These are phyloP conservation scores for Picochlorum sp. DNA, from an alignment of 139 green algal genomes.

Conservation along the genomic window DNA sequence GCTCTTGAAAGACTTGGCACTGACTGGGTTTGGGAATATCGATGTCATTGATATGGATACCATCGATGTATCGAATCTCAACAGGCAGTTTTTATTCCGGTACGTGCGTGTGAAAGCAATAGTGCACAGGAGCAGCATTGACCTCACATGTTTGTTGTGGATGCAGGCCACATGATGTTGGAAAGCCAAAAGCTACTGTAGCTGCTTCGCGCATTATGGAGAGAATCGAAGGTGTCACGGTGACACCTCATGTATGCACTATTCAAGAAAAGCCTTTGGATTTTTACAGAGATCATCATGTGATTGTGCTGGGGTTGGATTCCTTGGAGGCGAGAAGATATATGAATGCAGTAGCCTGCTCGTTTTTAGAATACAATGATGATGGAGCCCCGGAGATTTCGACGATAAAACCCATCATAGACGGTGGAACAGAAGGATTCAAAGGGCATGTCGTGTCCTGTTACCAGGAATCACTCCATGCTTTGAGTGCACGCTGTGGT, in stretches of 20 bases:
- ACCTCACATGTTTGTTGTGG: neutral
- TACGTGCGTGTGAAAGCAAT: neutral
- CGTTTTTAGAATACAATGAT: conserved; percentile 84
- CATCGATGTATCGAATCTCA: conserved; percentile 98
- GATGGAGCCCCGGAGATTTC: conserved; percentile 63
- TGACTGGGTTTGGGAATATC: conserved; percentile 92
- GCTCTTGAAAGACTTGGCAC: conserved; percentile 95
- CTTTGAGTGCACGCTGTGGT: conserved; percentile 99
- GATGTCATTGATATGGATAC: conserved; percentile 99
- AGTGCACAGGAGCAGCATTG: too few species aligned
- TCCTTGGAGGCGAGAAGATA: conserved; percentile 91
- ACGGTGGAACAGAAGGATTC: conserved; percentile 98
- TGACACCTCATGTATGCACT: conserved; percentile 76
- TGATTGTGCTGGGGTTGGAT: conserved; percentile 95
- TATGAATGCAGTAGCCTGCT: conserved; percentile 97
- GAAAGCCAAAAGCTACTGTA: conserved; percentile 85
- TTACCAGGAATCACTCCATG: conserved; percentile 92
- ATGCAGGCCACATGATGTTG: conserved; percentile 62
- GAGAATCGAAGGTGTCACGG: conserved; percentile 67
- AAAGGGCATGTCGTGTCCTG: conserved; percentile 97
- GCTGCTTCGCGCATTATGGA: conserved; percentile 76
- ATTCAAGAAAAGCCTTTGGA: conserved; percentile 92
- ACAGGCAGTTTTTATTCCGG: conserved; percentile 96
- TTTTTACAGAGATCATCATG: conserved; percentile 88
- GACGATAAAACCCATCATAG: conserved; percentile 93